A percentile compares a stretch with the other conserved stretches of the same genome.
Evolutionary conservation across 371 early-diverging fungal genomes (phyloP).

Genomic region (Rhizopus microsporus): DNA sequence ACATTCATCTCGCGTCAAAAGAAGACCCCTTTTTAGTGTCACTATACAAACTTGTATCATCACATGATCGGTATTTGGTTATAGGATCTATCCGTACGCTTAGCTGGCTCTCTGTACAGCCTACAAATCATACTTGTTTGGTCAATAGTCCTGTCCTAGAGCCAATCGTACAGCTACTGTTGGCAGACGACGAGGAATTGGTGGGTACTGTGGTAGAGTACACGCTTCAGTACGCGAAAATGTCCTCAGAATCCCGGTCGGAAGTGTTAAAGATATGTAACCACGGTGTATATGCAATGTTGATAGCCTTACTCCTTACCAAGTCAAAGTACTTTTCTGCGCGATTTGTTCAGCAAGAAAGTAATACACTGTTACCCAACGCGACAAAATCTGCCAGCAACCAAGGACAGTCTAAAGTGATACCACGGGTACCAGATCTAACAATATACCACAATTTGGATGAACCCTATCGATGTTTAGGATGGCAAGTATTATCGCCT

Average conservation of each 20-base stretch:
- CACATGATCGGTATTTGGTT: slow-evolving; percentile 65
- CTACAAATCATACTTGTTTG: slow-evolving; percentile 7
- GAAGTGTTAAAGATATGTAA: slow-evolving; percentile 42
- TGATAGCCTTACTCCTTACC: slow-evolving; percentile 49
- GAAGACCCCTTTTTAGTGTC: slow-evolving; percentile 38
- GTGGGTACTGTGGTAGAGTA: slow-evolving; percentile 69
- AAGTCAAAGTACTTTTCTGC: slow-evolving; percentile 41
- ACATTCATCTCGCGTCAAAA: slow-evolving; percentile 38
- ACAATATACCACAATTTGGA: slow-evolving; percentile 41
- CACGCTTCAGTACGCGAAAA: slow-evolving; percentile 66
- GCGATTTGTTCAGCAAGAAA: slow-evolving; percentile 28
- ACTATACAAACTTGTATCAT: slow-evolving; percentile 45
- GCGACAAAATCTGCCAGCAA: background rate
- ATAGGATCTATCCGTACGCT: slow-evolving; percentile 65
- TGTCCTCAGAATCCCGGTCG: slow-evolving; percentile 47
- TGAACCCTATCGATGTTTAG: slow-evolving; percentile 52
- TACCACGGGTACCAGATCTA: slow-evolving; percentile 36
- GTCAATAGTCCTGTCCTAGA: slow-evolving; percentile 14
- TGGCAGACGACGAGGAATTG: slow-evolving; percentile 72
- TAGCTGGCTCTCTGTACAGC: slow-evolving; percentile 51
- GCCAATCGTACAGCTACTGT: slow-evolving; percentile 47
- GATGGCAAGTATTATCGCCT: slow-evolving; percentile 34
- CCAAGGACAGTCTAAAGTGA: background rate
- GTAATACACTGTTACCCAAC: slow-evolving; percentile 10
- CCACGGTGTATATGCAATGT: slow-evolving; percentile 47